These are phyloP conservation scores for Pyricularia grisea DNA, from an alignment of 2,329 filamentous ascomycete species.

Conservation along the genomic window DNA sequence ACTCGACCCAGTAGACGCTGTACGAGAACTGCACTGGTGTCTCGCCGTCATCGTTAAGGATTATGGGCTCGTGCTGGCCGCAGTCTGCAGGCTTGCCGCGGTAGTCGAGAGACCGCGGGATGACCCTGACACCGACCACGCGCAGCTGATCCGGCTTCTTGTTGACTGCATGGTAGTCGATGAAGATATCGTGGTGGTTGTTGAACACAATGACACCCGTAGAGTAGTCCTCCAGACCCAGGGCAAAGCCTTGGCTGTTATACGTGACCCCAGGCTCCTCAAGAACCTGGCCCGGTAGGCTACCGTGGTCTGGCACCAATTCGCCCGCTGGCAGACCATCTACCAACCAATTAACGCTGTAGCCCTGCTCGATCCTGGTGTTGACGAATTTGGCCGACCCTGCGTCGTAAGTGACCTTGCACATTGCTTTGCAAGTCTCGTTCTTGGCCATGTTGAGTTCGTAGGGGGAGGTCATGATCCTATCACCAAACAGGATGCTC, in stretches of 20 bases:
- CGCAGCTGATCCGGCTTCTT: slow-evolving; percentile 60
- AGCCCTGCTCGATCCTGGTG: slow-evolving; percentile 70
- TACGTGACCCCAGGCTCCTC: slow-evolving; percentile 73
- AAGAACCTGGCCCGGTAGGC: slow-evolving; percentile 39
- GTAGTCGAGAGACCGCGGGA: slow-evolving; percentile 64
- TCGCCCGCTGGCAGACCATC: slow-evolving; percentile 91
- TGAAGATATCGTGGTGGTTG: slow-evolving; percentile 90
- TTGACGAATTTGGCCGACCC: slow-evolving; percentile 72
- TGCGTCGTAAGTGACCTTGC: slow-evolving; percentile 54
- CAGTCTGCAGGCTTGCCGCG: slow-evolving; percentile 52
- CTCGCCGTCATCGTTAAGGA: slow-evolving; percentile 48
- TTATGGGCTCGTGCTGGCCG: slow-evolving; percentile 45
- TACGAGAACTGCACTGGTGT: slow-evolving; percentile 80
- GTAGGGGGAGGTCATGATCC: slow-evolving; percentile 92
- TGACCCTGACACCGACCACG: slow-evolving; percentile 85
- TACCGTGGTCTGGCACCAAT: slow-evolving; percentile 7
- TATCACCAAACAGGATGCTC: slow-evolving; percentile 93
- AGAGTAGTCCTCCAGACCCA: slow-evolving; percentile 54
- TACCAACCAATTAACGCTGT: slow-evolving; percentile 91
- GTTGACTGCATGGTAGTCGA: slow-evolving; percentile 82
- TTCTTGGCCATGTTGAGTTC: slow-evolving; percentile 80
- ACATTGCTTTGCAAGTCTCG: slow-evolving; percentile 78
- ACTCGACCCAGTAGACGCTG: slow-evolving; percentile 81
- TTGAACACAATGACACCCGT: slow-evolving; percentile 50
- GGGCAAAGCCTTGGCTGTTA: slow-evolving; percentile 83